phyloP scores from a whole-genome alignment of 805 yeast species.

The Saccharomycopsis sp. region DNA sequence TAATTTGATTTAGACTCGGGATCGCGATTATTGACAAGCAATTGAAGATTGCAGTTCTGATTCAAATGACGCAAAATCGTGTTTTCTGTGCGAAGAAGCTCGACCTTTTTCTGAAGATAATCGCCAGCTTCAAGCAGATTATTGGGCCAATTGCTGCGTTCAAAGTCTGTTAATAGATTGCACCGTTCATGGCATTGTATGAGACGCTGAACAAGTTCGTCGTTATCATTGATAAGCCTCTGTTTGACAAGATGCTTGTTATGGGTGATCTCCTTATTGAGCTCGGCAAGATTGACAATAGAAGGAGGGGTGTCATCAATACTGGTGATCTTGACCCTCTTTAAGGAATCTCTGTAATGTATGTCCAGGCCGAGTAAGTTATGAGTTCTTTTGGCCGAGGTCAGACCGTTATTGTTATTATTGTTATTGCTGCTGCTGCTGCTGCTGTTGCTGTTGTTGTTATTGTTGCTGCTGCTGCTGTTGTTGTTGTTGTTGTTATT shows the following conservation, averaged over 20 bases:
- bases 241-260: background rate
- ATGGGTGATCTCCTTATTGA: background rate
- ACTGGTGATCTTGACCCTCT: background rate
- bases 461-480: slow-evolving; percentile 22
- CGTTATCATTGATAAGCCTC: background rate
- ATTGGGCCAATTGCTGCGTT: background rate
- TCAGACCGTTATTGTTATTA: slow-evolving; percentile 12
- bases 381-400: slow-evolving; percentile 26
- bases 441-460: slow-evolving; percentile 21
- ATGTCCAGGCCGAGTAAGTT: background rate
- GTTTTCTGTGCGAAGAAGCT: slow-evolving; percentile 12
- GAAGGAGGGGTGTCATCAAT: background rate
- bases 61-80: slow-evolving; percentile 2
- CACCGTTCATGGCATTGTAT: background rate
- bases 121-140: background rate
- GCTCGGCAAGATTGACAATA: background rate
- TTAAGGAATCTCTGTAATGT: background rate
- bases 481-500: slow-evolving; percentile 15
- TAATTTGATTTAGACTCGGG: background rate
- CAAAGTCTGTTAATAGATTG: background rate
- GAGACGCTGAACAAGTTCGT: background rate
- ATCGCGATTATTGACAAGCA: background rate
- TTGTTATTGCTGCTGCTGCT: slow-evolving; percentile 19
- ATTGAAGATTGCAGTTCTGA: background rate
- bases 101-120: slow-evolving; percentile 8